These are phyloP conservation scores for Fusarium xyrophilum DNA, from an alignment of 2,329 filamentous ascomycete species.

Conservation along the genomic window DNA sequence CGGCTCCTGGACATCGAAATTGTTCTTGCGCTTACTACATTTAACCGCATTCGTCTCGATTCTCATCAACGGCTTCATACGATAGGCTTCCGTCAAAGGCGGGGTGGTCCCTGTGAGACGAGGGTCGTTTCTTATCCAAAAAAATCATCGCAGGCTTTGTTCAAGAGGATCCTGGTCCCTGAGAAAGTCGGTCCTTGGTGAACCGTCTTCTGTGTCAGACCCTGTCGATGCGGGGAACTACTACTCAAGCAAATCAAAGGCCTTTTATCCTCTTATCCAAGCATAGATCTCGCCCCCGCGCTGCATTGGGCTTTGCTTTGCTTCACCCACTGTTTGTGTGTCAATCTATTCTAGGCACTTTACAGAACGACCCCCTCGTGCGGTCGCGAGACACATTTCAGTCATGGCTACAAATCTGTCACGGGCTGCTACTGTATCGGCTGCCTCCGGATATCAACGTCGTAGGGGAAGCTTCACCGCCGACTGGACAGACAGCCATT, in stretches of 20 bases:
- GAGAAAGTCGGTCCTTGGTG: slow-evolving; percentile 29
- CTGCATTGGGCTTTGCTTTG: slow-evolving; percentile 9
- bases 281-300: slow-evolving; percentile 28
- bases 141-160: slow-evolving; percentile 18
- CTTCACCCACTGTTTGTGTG: slow-evolving; percentile 18
- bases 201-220: slow-evolving; percentile 42
- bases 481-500: slow-evolving; percentile 28
- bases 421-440: slow-evolving; percentile 38
- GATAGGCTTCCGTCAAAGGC: slow-evolving; percentile 39
- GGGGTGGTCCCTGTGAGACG: slow-evolving; percentile 41
- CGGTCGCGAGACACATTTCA: slow-evolving; percentile 21
- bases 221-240: slow-evolving; percentile 37
- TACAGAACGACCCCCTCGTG: slow-evolving; percentile 20
- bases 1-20: slow-evolving; percentile 31
- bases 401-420: slow-evolving; percentile 37
- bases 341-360: slow-evolving; percentile 34
- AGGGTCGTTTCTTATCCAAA: slow-evolving; percentile 31
- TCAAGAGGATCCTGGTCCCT: slow-evolving; percentile 36
- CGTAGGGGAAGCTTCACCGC: slow-evolving; percentile 38
- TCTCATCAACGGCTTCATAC: slow-evolving; percentile 31
- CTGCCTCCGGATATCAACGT: slow-evolving; percentile 28
- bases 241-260: slow-evolving; percentile 30
- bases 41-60: slow-evolving; percentile 39
- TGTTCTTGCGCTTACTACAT: slow-evolving; percentile 33
- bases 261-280: slow-evolving; percentile 30